Percentiles rank a stretch among this genome's conserved stretches.
Evolutionary conservation across 257 asterid species (phyloP).

Genomic region (Anisodus tanguticus): DNA sequence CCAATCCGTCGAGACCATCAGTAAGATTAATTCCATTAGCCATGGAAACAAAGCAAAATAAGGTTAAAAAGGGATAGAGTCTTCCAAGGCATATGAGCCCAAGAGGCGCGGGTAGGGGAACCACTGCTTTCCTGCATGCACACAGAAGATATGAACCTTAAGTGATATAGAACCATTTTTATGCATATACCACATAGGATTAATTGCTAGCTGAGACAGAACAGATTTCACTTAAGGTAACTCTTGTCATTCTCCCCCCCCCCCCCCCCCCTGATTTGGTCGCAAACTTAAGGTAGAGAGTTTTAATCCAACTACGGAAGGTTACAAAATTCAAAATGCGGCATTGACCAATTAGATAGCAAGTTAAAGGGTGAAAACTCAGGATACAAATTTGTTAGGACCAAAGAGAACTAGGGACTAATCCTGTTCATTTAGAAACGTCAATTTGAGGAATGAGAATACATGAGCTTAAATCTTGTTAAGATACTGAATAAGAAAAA

Average conservation of each 20-base stretch:
- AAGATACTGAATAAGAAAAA: not conserved
- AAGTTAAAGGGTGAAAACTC: not conserved
- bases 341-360: conserved; percentile 16
- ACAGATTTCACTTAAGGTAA: not conserved
- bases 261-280: not conserved
- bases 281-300: not conserved
- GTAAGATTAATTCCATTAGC: conserved; percentile 75
- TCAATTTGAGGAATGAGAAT: not conserved
- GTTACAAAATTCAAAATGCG: not conserved
- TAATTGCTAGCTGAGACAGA: not conserved
- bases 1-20: conserved; percentile 89
- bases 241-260: not conserved
- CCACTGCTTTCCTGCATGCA: conserved; percentile 78
- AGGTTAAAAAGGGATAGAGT: conserved; percentile 61
- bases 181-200: not conserved
- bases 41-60: conserved; percentile 77
- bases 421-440: not conserved
- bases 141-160: conserved; percentile 5
- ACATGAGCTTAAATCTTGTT: conserved; percentile 11
- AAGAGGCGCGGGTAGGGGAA: conserved; percentile 84
- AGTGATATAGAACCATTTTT: not conserved
- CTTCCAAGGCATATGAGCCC: conserved; percentile 77
- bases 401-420: not conserved
- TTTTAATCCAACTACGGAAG: not conserved
- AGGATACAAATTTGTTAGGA: not conserved